phyloP scores from a whole-genome alignment of 1,139 yeast genomes.

The Spencermartinsiella ligniputridi region DNA sequence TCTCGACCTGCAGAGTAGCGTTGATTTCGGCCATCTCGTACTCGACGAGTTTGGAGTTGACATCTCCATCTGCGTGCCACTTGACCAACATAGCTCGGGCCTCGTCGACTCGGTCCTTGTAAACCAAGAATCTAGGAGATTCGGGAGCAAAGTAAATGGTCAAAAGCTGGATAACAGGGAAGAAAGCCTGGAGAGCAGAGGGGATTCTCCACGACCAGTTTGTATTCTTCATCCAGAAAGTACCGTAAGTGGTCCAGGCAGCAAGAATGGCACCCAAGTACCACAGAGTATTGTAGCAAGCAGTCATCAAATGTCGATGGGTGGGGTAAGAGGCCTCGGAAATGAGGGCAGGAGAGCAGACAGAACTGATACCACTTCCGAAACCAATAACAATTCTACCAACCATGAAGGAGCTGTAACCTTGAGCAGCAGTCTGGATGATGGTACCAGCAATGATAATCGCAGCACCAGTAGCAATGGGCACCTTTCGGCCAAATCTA shows the following conservation, averaged over 20 bases:
- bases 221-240: constrained; percentile 25
- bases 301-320: constrained; percentile 44
- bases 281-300: constrained; percentile 48
- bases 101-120: constrained; percentile 39
- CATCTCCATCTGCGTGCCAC: constrained; percentile 20
- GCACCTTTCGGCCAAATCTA: constrained; percentile 5
- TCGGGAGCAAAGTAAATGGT: constrained; percentile 41
- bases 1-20: constrained; percentile 15
- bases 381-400: constrained; percentile 17
- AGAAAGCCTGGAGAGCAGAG: constrained; percentile 38
- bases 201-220: constrained; percentile 46
- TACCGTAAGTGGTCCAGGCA: constrained; percentile 51
- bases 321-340: constrained; percentile 38
- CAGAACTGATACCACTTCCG: constrained; percentile 6
- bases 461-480: constrained; percentile 13
- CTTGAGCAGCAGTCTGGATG: constrained; percentile 13
- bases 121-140: constrained; percentile 60
- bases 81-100: constrained; percentile 57
- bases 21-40: constrained; percentile 18
- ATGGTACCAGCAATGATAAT: constrained; percentile 18
- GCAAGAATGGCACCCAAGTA: constrained; percentile 52
- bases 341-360: constrained; percentile 19
- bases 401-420: constrained; percentile 10
- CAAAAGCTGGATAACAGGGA: constrained; percentile 36
- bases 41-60: constrained; percentile 23